A percentile compares a stretch with the other conserved stretches of the same genome.
These are phyloP conservation scores for Calonectria pauciramosa DNA, from an alignment of 2,329 filamentous ascomycete genomes.

Conservation along the genomic window DNA sequence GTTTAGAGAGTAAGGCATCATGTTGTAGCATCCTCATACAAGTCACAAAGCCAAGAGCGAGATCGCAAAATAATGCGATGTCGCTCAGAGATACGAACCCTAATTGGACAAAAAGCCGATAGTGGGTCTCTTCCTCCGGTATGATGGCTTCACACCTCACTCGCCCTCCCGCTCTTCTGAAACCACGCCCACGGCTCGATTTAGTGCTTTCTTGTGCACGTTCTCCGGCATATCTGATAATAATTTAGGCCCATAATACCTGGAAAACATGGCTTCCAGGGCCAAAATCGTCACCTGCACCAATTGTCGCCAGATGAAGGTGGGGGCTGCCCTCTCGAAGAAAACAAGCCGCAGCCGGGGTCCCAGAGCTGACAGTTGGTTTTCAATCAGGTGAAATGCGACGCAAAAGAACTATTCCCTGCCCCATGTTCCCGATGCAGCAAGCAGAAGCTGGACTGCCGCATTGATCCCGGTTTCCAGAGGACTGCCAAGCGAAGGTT, in stretches of 20 bases:
- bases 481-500: conserved; percentile 12
- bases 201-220: neutral
- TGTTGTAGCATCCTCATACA: neutral
- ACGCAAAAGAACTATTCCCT: conserved; percentile 13
- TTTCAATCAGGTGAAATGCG: conserved; percentile 11
- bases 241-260: neutral
- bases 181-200: neutral
- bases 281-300: conserved; percentile 3
- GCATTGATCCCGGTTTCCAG: conserved; percentile 14
- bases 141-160: neutral
- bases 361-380: neutral
- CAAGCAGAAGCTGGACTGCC: conserved; percentile 6
- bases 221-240: neutral
- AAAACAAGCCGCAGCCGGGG: neutral
- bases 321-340: neutral
- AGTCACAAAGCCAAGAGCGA: neutral
- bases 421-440: conserved; percentile 10
- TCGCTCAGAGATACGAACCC: neutral
- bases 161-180: neutral
- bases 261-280: conserved; percentile 2
- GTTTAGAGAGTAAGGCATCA: neutral
- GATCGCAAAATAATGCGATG: neutral
- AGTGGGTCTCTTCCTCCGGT: neutral
- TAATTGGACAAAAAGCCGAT: neutral
- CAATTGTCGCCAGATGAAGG: conserved; percentile 20